Evolutionary conservation across 192 early-diverging fungal species (phyloP), one percentile per base, ranked within the genome.

Genomic region (Thamnidium elegans): DNA sequence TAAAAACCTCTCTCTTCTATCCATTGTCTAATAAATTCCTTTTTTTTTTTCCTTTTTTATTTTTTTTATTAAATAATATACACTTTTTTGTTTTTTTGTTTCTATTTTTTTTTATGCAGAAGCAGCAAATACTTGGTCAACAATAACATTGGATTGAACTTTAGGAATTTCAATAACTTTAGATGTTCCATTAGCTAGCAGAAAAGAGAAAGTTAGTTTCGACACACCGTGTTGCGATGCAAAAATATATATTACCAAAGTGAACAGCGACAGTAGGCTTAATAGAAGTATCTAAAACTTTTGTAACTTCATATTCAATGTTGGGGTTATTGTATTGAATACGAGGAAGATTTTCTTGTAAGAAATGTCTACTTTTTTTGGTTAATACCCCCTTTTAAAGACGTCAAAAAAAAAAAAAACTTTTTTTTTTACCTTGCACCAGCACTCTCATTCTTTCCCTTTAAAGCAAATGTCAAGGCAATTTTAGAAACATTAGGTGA

Each of bases 311-410:
- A 58, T 79, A 77, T 21, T 66, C 63, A 19, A 85, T 65, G 8
- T 50, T 13, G 3, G 83, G 83, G 58, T 85, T 85, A 68, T 82
- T 81, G 46, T 83, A 85, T 34, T 78, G 75, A 43, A 85, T 74
- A 48, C 79, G 68, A 17, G 83, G 83, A 55, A 85, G 65, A 52
- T 75, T 79, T 53, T 82, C 77, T 20, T 77, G 77, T 30, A 74
- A 63, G 46, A 85, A 83, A 64, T 81, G 73, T 77, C 81, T 85
- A 72, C 2, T 36, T 26, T 26, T 26, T 26, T 26, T 26, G 26
- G 26, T 26, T 26, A n/a, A n/a, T n/a, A n/a, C n/a, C n/a, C n/a
- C n/a, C n/a, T n/a, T n/a, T n/a, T n/a, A 39, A 14, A 59, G n/a
- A 42, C 11, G 39, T 48, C 8, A 26, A 26, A 26, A 26, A 26